Evolutionary conservation across 2,329 filamentous ascomycete species (phyloP).

Genomic region (Massarina eburnea): DNA sequence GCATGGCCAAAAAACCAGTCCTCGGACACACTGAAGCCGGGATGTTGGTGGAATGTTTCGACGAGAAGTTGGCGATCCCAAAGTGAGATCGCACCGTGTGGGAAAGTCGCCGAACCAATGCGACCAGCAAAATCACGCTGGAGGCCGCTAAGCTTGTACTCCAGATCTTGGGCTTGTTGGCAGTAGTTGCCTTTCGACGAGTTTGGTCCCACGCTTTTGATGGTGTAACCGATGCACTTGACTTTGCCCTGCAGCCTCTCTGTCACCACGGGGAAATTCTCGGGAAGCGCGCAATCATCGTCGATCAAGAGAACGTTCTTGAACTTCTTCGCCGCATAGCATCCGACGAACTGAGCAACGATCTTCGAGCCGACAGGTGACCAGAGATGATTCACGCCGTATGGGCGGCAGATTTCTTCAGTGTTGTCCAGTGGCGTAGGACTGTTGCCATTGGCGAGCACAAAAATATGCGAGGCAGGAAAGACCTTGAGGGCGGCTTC

Average conservation of each 20-base stretch:
- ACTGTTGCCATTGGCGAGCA: slow-evolving; percentile 54
- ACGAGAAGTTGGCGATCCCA: slow-evolving; percentile 52
- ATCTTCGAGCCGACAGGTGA: slow-evolving; percentile 53
- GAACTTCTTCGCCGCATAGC: slow-evolving; percentile 49
- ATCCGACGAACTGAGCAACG: slow-evolving; percentile 53
- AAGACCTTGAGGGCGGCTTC: slow-evolving; percentile 52
- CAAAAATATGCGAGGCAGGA: slow-evolving; percentile 49
- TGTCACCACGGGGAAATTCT: slow-evolving; percentile 52
- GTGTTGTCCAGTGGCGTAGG: slow-evolving; percentile 52
- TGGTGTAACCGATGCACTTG: slow-evolving; percentile 54
- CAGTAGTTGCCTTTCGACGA: slow-evolving; percentile 41
- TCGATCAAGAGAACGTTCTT: slow-evolving; percentile 53
- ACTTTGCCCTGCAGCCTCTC: slow-evolving; percentile 46
- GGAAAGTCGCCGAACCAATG: slow-evolving; percentile 52
- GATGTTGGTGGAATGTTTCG: slow-evolving; percentile 51
- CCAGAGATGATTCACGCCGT: slow-evolving; percentile 54
- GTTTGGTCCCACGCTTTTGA: slow-evolving; percentile 48
- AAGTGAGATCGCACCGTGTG: slow-evolving; percentile 54
- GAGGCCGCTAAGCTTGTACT: slow-evolving; percentile 55
- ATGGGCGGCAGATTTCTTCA: slow-evolving; percentile 47
- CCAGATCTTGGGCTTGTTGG: slow-evolving; percentile 54
- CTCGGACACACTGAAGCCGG: slow-evolving; percentile 54
- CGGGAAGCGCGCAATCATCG: slow-evolving; percentile 52
- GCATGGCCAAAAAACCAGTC: slow-evolving; percentile 58
- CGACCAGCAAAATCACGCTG: slow-evolving; percentile 49